A percentile compares a stretch with the other conserved stretches of the same genome.
These are phyloP conservation scores for Lentinula aciculospora DNA, from an alignment of 768 basidiomycete genomes.

Conservation along the genomic window DNA sequence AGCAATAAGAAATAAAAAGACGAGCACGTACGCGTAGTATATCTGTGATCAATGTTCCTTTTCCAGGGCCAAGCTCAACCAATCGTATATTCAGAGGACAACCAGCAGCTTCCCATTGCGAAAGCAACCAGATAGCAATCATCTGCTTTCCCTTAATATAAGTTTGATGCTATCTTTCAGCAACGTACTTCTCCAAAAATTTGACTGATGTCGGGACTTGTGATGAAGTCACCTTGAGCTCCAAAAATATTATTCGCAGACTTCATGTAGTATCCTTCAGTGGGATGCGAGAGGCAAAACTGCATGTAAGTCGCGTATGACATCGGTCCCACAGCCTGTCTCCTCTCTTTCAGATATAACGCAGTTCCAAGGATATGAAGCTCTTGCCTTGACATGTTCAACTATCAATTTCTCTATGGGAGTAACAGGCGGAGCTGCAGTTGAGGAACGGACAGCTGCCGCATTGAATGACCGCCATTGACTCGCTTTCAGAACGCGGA, in stretches of 20 bases:
- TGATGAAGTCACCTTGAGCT: constrained; percentile 85
- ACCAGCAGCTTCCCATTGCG: constrained; percentile 62
- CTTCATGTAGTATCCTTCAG: constrained; percentile 89
- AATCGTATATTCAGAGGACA: constrained; percentile 51
- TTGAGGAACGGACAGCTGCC: not conserved
- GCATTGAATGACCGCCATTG: constrained; percentile 5
- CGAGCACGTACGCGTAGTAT: constrained; percentile 64
- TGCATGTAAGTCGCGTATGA: constrained; percentile 90
- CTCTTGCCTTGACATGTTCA: constrained; percentile 65
- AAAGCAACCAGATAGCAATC: constrained; percentile 80
- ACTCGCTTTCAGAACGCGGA: not conserved
- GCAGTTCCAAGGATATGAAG: not conserved
- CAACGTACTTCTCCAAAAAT: constrained; percentile 88
- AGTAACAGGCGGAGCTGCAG: constrained; percentile 20
- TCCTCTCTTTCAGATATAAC: not conserved
- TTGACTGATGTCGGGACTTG: constrained; percentile 94
- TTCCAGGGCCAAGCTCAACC: constrained; percentile 90
- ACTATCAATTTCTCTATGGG: constrained; percentile 61
- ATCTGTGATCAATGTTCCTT: constrained; percentile 89
- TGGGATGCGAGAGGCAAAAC: constrained; percentile 84
- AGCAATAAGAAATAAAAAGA: not conserved
- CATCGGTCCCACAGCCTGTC: constrained; percentile 82
- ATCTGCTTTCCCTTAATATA: constrained; percentile 45
- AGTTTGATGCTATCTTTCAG: not conserved
- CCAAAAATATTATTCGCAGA: constrained; percentile 75